These are phyloP conservation scores for Achlya hypogyna DNA, from an alignment of 352 stramenopile species.

Conservation along the genomic window DNA sequence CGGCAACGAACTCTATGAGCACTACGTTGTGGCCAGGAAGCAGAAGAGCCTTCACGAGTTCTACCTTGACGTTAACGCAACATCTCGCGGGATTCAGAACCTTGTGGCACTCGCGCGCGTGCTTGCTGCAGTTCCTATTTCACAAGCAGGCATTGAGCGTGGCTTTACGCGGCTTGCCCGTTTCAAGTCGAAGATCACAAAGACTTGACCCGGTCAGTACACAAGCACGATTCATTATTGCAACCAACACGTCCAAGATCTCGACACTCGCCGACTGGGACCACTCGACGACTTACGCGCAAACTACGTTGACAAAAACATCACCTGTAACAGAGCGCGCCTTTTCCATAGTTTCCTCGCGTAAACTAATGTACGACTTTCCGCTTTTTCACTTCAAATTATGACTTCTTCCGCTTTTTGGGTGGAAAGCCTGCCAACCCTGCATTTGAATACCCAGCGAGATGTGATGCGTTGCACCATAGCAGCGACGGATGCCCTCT, in stretches of 20 bases:
- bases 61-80: not conserved
- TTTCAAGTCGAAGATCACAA: not conserved
- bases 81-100: not conserved
- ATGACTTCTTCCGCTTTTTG: no score
- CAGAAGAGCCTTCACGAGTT: not conserved
- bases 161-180: not conserved
- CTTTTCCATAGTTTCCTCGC: not conserved
- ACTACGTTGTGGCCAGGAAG: not conserved
- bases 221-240: not conserved
- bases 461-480: no score
- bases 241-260: not conserved
- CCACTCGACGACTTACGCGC: not conserved
- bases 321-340: not conserved
- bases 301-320: not conserved
- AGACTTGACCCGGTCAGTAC: not conserved
- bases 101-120: not conserved
- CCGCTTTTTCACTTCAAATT: no score
- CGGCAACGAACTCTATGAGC: not conserved
- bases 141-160: not conserved
- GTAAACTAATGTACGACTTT: no score
- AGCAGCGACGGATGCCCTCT: no score
- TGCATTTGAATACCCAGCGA: no score
- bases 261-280: not conserved
- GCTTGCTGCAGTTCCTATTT: not conserved
- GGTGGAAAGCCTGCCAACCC: no score